Base-by-base conservation (phyloP, 805 yeast genomes). In the Saccharomycopsis amapae region DNA sequence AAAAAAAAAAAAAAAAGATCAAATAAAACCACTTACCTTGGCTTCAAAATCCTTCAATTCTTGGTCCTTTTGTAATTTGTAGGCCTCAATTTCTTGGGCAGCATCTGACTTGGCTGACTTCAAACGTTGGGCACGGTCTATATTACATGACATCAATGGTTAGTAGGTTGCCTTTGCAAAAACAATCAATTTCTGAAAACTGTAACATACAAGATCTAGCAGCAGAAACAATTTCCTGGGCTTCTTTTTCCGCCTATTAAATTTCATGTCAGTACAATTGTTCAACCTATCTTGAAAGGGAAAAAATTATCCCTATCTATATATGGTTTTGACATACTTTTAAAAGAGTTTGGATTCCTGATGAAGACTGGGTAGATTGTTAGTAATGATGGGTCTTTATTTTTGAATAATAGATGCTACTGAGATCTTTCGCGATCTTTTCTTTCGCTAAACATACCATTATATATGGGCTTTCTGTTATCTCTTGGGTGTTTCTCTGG, bases 61-160 rank as follows among this genome's bases (percentile, higher is more conserved):
- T 40, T 67, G 69, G 53, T 89, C 96, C 71, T 89, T 90, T 62
- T 79, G 76, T 42, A 72, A 63, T 72, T 85, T 89, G 76, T 93
- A 93, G 46, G 78, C 81, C 54, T 80, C 84, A 58, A 93, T 86
- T 66, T 93, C 98, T 46, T 72, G 68, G 53, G 87, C 83, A 31
- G 98, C 98, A 63, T 93, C 97, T 20, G 81, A 69, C 71, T 88
- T 90, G 44, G 97, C 96, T 39, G 93, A 89, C 76, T 90, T 93
- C 63, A 93, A 75, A 55, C 88, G 84, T 55, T 78, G 81, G 35
- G 93, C 75, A 66, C 96, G 86, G 70, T 82, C 78, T 72, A 56
- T 57, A 12, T 12, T 12, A 26, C 30, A 7, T 26, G 12, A 7
- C 12, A 7, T 26, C 19, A 33, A 9, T 17, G 37, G 37, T 33